A percentile compares a stretch with the other conserved stretches of the same genome.
phyloP scores from a whole-genome alignment of 352 stramenopile species.

The Phytophthora capsici region DNA sequence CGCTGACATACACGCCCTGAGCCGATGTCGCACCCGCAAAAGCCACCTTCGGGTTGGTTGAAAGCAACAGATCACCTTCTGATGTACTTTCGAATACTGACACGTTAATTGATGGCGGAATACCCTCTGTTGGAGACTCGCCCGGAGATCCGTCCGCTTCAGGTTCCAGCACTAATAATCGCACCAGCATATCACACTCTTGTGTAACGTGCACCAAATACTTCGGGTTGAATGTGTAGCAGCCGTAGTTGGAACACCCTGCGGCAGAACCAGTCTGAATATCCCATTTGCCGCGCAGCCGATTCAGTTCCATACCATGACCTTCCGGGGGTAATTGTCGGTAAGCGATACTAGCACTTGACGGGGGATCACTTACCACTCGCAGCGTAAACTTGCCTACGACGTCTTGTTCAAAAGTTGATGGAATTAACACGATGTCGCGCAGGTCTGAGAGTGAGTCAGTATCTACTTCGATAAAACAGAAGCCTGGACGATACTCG shows the following conservation, averaged over 20 bases:
- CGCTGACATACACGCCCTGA: slow-evolving; percentile 60
- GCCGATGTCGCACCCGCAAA: slow-evolving; percentile 63
- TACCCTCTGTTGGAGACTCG: slow-evolving; percentile 19
- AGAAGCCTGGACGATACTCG: slow-evolving; percentile 84
- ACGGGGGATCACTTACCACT: slow-evolving; percentile 63
- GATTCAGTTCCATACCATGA: slow-evolving; percentile 52
- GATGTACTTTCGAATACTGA: slow-evolving; percentile 72
- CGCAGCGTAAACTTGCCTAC: slow-evolving; percentile 58
- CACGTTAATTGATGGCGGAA: slow-evolving; percentile 68
- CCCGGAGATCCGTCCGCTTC: slow-evolving; percentile 8
- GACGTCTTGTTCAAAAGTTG: slow-evolving; percentile 64
- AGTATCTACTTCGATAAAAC: slow-evolving; percentile 60
- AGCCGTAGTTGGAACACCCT: slow-evolving; percentile 80
- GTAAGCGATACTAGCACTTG: slow-evolving; percentile 35
- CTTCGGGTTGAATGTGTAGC: slow-evolving; percentile 86
- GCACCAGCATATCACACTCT: slow-evolving; percentile 62
- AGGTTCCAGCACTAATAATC: slow-evolving; percentile 47
- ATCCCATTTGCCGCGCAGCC: slow-evolving; percentile 59
- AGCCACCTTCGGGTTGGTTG: slow-evolving; percentile 62
- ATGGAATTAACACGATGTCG: slow-evolving; percentile 77
- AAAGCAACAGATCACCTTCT: slow-evolving; percentile 62
- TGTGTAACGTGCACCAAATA: slow-evolving; percentile 67
- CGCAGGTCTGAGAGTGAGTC: slow-evolving; percentile 29
- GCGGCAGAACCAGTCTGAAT: slow-evolving; percentile 59
- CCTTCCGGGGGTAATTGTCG: slow-evolving; percentile 60